Evolutionary conservation across 441 rosid species (phyloP), one percentile per base, ranked within the genome.

Genomic region (Aleurites moluccanus): DNA sequence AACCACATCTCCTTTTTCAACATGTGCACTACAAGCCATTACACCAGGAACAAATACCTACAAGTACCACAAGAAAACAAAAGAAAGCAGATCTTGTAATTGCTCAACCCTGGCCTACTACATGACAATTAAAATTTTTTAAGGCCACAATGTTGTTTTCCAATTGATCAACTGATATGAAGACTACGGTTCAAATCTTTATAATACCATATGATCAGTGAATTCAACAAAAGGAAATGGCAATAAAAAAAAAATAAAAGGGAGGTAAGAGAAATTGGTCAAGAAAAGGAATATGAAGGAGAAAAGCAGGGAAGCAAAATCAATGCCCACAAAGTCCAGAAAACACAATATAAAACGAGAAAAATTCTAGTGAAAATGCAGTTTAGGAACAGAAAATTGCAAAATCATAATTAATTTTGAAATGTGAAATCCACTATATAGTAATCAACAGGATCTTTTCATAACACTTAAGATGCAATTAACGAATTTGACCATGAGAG

Each of bases 1-100:
- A 82, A 95, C 95, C 25, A 38, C 66, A 76, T 92, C 98, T 66
- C 98, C 98, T 87, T 87, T 86, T 86, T 93, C 99, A 27, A 93
- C 99, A 88, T 88, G 96, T 56, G 98, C 90, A 80, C 97, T 93
- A 82, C 99, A 93, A 73, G 98, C 99, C 91, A 92, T 74, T 57
- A 90, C 92, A 83, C 99, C 99, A 67, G 99, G 99, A 68, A 96
- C 98, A 83, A 83, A 95, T 27, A 92, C 91, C 99, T 95, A 85
- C 76, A 84, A 75, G 65, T 73, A 81, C 75, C 70, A 77, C 42
- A 69, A 81, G 73, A 69, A 78, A 77, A 21, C 63, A 57, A 45
- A 60, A 44, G 66, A 74, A 74, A 74, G 30, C 15, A 55, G 59
- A 63, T 47, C 67, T 45, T 33, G 56, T 6, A 69, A 61, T 75